Evolutionary conservation across 352 stramenopile genomes (phyloP), one percentile per base, ranked within the genome.

Genomic region (Phytophthora boehmeriae): DNA sequence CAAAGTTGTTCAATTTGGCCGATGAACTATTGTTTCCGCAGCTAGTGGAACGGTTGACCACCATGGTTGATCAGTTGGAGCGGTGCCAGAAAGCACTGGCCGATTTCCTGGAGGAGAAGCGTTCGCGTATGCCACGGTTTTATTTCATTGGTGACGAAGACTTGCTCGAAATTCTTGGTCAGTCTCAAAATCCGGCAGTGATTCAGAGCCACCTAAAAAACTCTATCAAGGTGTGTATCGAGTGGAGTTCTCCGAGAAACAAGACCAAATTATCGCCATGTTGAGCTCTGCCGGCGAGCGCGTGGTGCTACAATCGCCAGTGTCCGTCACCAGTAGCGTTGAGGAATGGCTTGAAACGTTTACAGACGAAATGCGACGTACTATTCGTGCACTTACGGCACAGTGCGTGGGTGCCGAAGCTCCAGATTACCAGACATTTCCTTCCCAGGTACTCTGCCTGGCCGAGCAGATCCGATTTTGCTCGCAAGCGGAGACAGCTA

Each of bases 111-210:
- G 96, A 99, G 61, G 86, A 95, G 39, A 98, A 99, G 61, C 81
- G 96, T 2, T 89, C 83, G 6, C 73, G 75, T 5, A 96, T 99
- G 76, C 96, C 96, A n/a, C 83, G 96, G 1, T 98, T 98, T 62
- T 98, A 98, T 68, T 98, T 99, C 54, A 97, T 98, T 50, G 95
- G 95, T 13, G 93, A 99, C 41, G 96, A 98, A 63, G 96, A 98
- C 54, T 48, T 99, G 47, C 76, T 98, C 5, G 96, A 99, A 58
- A 98, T 98, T 52, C 78, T 99, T 19, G 95, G 95, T 0, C 94
- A 98, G 57, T 84, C 88, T 20, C 85, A 97, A 57, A 97, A 98
- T 61, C 92, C 94, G 0, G 71, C 75, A 0, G 92, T 98, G 54
- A 98, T 99, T 48, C 96, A 98, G 64, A 93, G 76, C 44, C 96